Percentiles rank a stretch among this genome's conserved stretches.
Evolutionary conservation across 768 basidiomycete genomes (phyloP).

Genomic region (Coprinopsis cinerea): DNA sequence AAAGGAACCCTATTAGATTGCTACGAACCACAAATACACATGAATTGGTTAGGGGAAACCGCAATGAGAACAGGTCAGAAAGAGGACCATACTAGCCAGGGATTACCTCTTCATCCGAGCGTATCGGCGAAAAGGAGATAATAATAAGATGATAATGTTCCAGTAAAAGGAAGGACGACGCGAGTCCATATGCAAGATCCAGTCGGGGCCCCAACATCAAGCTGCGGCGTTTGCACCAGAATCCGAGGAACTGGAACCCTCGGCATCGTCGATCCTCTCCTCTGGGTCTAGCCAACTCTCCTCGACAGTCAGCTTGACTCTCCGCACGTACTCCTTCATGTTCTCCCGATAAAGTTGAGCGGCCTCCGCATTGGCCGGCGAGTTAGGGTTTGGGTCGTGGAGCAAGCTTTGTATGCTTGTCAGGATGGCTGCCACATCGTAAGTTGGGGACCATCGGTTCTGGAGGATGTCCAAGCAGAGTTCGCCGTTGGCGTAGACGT

Average conservation of each 20-base stretch:
- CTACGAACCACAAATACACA: no score
- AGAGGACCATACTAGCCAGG: no score
- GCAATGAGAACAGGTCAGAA: no score
- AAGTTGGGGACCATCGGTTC: constrained; percentile 98
- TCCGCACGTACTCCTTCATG: constrained; percentile 95
- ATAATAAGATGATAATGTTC: no score
- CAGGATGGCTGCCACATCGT: constrained; percentile 97
- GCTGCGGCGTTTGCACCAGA: no score
- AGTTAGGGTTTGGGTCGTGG: constrained; percentile 97
- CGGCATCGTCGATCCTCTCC: constrained; percentile 35
- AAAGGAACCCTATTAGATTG: no score
- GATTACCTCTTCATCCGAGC: no score
- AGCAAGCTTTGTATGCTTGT: constrained; percentile 94
- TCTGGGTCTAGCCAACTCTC: constrained; percentile 92
- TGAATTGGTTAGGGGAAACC: no score
- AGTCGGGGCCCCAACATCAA: no score
- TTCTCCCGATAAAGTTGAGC: constrained; percentile 96
- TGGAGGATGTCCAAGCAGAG: constrained; percentile 98
- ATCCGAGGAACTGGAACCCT: constrained; percentile 6
- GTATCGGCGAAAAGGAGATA: no score
- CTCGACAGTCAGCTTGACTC: constrained; percentile 91
- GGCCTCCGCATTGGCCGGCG: constrained; percentile 97
- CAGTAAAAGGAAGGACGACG: no score
- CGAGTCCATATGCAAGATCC: no score
- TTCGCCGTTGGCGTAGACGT: constrained; percentile 97